phyloP scores from a whole-genome alignment of 2,329 filamentous ascomycete species.

The Leptographium lundbergii region DNA sequence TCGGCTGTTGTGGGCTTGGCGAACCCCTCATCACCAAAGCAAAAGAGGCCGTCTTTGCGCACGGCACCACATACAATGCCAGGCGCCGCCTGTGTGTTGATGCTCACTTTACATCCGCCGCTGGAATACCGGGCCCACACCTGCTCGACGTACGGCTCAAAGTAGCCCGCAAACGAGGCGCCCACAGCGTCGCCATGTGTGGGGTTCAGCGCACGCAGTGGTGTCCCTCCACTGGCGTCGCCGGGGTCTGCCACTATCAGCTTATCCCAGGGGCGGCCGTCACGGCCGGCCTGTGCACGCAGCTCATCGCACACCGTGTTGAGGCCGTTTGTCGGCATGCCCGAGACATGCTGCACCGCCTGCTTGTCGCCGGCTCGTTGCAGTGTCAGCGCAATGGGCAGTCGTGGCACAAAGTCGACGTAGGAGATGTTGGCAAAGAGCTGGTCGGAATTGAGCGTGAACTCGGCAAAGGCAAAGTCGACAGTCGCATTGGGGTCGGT shows the following conservation, averaged over 20 bases:
- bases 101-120: constrained; percentile 10
- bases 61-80: constrained; percentile 42
- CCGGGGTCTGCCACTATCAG: constrained; percentile 26
- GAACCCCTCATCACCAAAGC: constrained; percentile 32
- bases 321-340: constrained; percentile 45
- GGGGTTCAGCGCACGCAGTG: constrained; percentile 29
- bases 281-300: constrained; percentile 37
- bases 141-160: constrained; percentile 27
- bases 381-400: constrained; percentile 41
- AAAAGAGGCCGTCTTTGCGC: constrained; percentile 24
- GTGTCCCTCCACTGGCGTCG: constrained; percentile 12
- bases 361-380: constrained; percentile 22
- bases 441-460: constrained; percentile 43
- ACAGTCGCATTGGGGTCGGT: constrained; percentile 39
- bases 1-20: constrained; percentile 43
- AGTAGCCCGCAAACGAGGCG: constrained; percentile 31
- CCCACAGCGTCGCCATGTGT: constrained; percentile 29
- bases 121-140: constrained; percentile 27
- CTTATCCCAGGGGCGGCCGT: constrained; percentile 49
- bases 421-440: constrained; percentile 53
- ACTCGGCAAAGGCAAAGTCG: constrained; percentile 47
- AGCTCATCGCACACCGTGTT: constrained; percentile 40
- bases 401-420: constrained; percentile 49
- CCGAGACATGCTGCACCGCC: constrained; percentile 37
- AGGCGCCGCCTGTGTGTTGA: constrained; percentile 52